A percentile compares a stretch with the other conserved stretches of the same genome.
Evolutionary conservation across 2,329 filamentous ascomycete species (phyloP).

Genomic region (Ophiosphaerella korrae): DNA sequence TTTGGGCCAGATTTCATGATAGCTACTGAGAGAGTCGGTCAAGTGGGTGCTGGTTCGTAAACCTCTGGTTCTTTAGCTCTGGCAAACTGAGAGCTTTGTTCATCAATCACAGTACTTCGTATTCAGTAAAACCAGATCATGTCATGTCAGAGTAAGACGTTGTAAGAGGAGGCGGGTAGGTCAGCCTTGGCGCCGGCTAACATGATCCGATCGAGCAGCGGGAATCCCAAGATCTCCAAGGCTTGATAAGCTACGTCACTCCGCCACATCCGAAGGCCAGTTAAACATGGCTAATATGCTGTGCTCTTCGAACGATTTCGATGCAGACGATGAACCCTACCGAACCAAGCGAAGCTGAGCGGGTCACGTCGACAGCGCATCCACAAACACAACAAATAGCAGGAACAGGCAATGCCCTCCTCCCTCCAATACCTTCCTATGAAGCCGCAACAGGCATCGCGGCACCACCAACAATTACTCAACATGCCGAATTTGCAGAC

Average conservation of each 20-base stretch:
- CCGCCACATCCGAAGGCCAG: constrained; percentile 1
- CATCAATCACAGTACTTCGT: too few species aligned
- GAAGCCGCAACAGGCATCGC: constrained; percentile 14
- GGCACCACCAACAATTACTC: not conserved
- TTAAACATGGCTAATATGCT: not conserved
- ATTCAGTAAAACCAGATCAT: too few species aligned
- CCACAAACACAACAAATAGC: too few species aligned
- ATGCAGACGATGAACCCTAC: constrained; percentile 3
- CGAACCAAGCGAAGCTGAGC: not conserved
- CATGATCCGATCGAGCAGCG: constrained; percentile 50
- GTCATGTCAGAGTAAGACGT: too few species aligned
- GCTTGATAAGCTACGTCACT: not conserved
- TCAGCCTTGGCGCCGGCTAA: too few species aligned
- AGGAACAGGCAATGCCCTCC: not conserved
- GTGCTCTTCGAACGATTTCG: not conserved
- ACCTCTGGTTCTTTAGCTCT: too few species aligned
- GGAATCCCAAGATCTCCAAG: not conserved
- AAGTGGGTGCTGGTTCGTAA: too few species aligned
- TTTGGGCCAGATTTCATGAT: too few species aligned
- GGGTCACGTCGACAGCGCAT: not conserved
- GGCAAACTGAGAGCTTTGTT: too few species aligned
- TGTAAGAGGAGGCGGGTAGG: too few species aligned
- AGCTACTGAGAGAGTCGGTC: too few species aligned
- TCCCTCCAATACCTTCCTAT: constrained; percentile 24
- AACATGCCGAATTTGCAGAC: not conserved